Conservation (phyloP, 306 rosid genomes). For the Casuarina cunninghamiana region DNA sequence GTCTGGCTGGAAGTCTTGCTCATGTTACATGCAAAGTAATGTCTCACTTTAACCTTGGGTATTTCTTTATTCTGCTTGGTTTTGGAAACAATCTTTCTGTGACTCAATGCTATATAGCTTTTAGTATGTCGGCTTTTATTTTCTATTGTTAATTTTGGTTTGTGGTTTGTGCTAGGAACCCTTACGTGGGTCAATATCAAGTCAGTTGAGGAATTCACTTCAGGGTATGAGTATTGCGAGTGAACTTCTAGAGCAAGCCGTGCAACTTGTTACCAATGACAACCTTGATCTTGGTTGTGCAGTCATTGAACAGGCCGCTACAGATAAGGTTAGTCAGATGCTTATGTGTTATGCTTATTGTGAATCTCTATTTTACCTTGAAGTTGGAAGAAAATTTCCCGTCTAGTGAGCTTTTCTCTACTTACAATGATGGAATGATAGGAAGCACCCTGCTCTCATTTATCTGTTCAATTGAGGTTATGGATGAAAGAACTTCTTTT, state of each 20-base stretch:
- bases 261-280: conserved; percentile 93
- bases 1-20: conserved; percentile 96
- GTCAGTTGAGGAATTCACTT: conserved; percentile 73
- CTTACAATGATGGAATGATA: background rate
- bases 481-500: background rate
- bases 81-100: background rate
- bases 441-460: background rate
- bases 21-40: conserved; percentile 98
- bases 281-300: conserved; percentile 99
- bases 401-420: background rate
- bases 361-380: conserved; percentile 17
- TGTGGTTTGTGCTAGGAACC: conserved; percentile 70
- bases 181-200: conserved; percentile 75
- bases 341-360: background rate
- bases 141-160: conserved; percentile 10
- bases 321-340: conserved; percentile 74
- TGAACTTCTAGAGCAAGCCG: conserved; percentile 87
- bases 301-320: conserved; percentile 92
- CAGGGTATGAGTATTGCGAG: conserved; percentile 66
- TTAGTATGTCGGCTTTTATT: conserved; percentile 8
- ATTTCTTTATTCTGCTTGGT: conserved; percentile 11
- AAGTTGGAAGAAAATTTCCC: background rate
- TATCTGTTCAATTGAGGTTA: background rate
- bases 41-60: conserved; percentile 13
- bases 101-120: conserved; percentile 3